Evolutionary conservation across 495 filamentous ascomycete species (phyloP).

Genomic region (Penicillium subrubescens): DNA sequence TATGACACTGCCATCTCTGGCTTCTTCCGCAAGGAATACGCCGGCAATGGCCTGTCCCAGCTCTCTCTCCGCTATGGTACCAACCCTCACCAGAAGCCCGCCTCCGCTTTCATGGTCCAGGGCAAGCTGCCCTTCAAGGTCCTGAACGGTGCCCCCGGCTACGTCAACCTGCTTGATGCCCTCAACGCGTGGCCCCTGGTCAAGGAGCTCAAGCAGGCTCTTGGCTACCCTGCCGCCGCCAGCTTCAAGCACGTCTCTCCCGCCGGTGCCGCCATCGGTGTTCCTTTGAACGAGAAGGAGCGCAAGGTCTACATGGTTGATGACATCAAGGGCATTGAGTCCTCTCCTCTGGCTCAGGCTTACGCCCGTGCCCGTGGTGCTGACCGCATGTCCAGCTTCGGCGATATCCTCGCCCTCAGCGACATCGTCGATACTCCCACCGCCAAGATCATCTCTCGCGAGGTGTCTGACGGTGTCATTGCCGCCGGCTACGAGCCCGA

Average conservation of each 20-base stretch:
- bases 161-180: conserved; percentile 95
- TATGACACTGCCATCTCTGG: conserved; percentile 93
- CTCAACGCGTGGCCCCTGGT: conserved; percentile 96
- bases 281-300: conserved; percentile 81
- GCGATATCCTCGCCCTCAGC: conserved; percentile 91
- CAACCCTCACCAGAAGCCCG: conserved; percentile 97
- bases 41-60: conserved; percentile 80
- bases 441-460: conserved; percentile 93
- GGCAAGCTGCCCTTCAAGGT: conserved; percentile 91
- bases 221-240: conserved; percentile 87
- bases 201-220: conserved; percentile 89
- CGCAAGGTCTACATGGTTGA: conserved; percentile 98
- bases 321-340: conserved; percentile 85
- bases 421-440: conserved; percentile 87
- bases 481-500: conserved; percentile 82
- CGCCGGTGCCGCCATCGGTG: conserved; percentile 90
- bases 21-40: conserved; percentile 97
- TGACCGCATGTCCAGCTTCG: conserved; percentile 96
- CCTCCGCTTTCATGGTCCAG: conserved; percentile 74
- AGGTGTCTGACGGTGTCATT: conserved; percentile 96
- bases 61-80: conserved; percentile 87
- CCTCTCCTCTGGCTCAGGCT: conserved; percentile 83
- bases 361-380: conserved; percentile 94
- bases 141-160: conserved; percentile 87
- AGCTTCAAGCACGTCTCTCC: conserved; percentile 99